These are phyloP conservation scores for Sugiyamaella floridensis DNA, from an alignment of 805 yeast species.

Conservation along the genomic window DNA sequence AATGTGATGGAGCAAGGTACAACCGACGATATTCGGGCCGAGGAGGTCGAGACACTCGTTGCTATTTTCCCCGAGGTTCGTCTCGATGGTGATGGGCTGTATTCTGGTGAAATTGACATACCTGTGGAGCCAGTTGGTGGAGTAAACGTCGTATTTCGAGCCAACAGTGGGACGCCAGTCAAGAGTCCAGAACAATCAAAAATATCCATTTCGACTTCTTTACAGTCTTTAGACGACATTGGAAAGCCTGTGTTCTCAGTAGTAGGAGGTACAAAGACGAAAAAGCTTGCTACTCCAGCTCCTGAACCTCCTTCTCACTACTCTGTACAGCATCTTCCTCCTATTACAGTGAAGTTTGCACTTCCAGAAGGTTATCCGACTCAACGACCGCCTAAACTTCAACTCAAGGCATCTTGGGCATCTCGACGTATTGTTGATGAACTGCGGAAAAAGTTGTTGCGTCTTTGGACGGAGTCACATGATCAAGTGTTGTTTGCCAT, in stretches of 20 bases:
- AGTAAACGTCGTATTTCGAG: constrained; percentile 3
- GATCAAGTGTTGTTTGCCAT: constrained; percentile 13
- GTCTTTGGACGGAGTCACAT: constrained; percentile 9
- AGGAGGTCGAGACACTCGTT: constrained; percentile 14
- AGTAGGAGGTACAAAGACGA: background rate
- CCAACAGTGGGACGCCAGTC: background rate
- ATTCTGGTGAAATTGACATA: constrained; percentile 5
- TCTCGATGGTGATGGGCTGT: background rate
- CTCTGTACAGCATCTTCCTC: constrained; percentile 11
- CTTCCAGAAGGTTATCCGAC: constrained; percentile 16
- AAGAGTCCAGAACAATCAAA: background rate
- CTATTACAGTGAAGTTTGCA: constrained; percentile 11
- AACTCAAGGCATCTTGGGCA: constrained; percentile 12
- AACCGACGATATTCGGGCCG: constrained; percentile 4
- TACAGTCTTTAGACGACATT: too few species aligned
- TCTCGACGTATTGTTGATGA: background rate
- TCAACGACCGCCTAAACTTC: constrained; percentile 6
- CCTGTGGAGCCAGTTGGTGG: constrained; percentile 5
- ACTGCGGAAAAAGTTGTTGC: constrained; percentile 1
- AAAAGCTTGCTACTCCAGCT: background rate
- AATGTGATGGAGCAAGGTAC: too few species aligned
- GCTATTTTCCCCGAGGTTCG: constrained; percentile 19
- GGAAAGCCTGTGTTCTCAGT: background rate
- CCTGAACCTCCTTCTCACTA: background rate
- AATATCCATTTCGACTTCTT: too few species aligned